Percentiles rank a stretch among this genome's conserved stretches.
Evolutionary conservation across 257 asterid species (phyloP).

Genomic region (Striga asiatica): DNA sequence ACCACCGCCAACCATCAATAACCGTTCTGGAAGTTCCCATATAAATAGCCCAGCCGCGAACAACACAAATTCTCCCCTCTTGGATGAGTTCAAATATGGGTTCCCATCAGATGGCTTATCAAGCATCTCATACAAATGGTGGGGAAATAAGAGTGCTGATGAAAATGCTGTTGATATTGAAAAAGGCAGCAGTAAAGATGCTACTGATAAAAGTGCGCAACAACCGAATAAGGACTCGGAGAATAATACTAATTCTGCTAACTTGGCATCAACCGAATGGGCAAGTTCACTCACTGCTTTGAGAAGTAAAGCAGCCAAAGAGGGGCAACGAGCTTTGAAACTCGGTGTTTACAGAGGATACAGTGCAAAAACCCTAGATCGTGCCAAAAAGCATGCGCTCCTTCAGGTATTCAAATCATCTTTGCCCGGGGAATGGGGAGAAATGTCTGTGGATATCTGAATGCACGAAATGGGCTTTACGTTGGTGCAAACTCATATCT

Average conservation of each 20-base stretch:
- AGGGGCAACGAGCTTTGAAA: slow-evolving; percentile 38
- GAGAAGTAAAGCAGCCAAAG: slow-evolving; percentile 49
- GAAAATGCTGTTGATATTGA: slow-evolving; percentile 11
- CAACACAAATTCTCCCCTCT: slow-evolving; percentile 19
- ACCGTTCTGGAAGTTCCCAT: slow-evolving; percentile 20
- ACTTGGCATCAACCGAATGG: slow-evolving; percentile 8
- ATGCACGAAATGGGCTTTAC: not conserved
- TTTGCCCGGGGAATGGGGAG: slow-evolving; percentile 30
- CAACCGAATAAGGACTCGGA: not conserved
- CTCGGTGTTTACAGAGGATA: slow-evolving; percentile 37
- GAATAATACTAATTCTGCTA: not conserved
- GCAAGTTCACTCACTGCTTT: slow-evolving; percentile 28
- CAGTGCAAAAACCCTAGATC: slow-evolving; percentile 27
- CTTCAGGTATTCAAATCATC: slow-evolving; percentile 57
- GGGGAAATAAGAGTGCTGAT: slow-evolving; percentile 34
- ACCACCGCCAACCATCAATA: slow-evolving; percentile 34
- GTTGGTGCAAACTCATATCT: too few relatives aligned
- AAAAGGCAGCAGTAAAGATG: not conserved
- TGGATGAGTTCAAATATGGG: slow-evolving; percentile 69
- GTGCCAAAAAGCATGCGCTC: slow-evolving; percentile 28
- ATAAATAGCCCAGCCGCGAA: slow-evolving; percentile 18
- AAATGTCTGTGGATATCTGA: slow-evolving; percentile 18
- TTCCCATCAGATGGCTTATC: slow-evolving; percentile 71
- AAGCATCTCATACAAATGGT: slow-evolving; percentile 47
- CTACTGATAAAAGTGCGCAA: slow-evolving; percentile 5